Conservation (phyloP, 2,329 filamentous ascomycete species). For the Aspergillus pseudoviridinutans region DNA sequence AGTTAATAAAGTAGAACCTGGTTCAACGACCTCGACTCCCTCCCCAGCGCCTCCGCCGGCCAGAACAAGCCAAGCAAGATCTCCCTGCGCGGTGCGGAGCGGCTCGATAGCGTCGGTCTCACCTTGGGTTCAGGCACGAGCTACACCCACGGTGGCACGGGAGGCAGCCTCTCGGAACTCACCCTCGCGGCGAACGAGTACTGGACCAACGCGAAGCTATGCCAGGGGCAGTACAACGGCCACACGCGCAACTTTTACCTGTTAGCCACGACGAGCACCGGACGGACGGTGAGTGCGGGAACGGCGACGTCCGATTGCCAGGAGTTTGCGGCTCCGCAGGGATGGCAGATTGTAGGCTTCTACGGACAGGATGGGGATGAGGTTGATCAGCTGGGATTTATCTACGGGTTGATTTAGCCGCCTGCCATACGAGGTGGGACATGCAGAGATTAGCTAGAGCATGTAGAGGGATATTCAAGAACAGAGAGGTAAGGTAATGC, state of each 20-base stretch:
- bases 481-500: too few relatives aligned
- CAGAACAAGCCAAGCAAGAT: slow-evolving; percentile 31
- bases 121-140: slow-evolving; percentile 47
- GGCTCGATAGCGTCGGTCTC: slow-evolving; percentile 51
- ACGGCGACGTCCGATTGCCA: slow-evolving; percentile 46
- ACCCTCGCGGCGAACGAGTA: slow-evolving; percentile 46
- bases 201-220: slow-evolving; percentile 49
- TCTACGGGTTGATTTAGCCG: slow-evolving; percentile 16
- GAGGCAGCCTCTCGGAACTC: slow-evolving; percentile 45
- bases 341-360: slow-evolving; percentile 54
- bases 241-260: slow-evolving; percentile 56
- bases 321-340: slow-evolving; percentile 44
- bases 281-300: slow-evolving; percentile 45
- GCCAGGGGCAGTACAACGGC: slow-evolving; percentile 45
- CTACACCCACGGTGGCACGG: slow-evolving; percentile 52
- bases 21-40: slow-evolving; percentile 52
- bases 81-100: slow-evolving; percentile 42
- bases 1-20: slow-evolving; percentile 30
- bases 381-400: slow-evolving; percentile 50
- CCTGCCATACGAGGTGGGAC: background rate
- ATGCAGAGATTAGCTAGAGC: too few relatives aligned
- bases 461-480: too few relatives aligned
- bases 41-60: slow-evolving; percentile 27
- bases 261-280: slow-evolving; percentile 49
- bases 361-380: slow-evolving; percentile 52